Conservation (phyloP, 2,329 filamentous ascomycete genomes). For the Ambrosiella xylebori region DNA sequence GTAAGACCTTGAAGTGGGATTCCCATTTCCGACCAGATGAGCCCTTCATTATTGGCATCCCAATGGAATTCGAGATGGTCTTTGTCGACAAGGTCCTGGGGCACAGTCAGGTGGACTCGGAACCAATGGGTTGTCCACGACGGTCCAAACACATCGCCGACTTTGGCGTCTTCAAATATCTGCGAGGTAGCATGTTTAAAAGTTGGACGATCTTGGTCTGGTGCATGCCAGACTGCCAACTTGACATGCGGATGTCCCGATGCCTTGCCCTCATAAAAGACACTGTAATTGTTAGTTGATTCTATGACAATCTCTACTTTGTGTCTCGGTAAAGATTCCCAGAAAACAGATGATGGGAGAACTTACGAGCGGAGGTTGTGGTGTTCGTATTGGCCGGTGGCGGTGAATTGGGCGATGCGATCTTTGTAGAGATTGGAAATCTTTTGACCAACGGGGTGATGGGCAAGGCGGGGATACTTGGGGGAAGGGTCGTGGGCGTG, state of each 20-base stretch:
- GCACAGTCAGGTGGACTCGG: slow-evolving; percentile 63
- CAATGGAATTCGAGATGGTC: slow-evolving; percentile 87
- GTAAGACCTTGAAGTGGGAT: slow-evolving; percentile 81
- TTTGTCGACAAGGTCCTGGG: slow-evolving; percentile 52
- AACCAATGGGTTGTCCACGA: slow-evolving; percentile 99
- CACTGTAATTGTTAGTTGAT: slow-evolving; percentile 26
- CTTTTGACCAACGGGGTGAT: slow-evolving; percentile 50
- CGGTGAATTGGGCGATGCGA: slow-evolving; percentile 67
- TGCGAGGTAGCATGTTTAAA: slow-evolving; percentile 45
- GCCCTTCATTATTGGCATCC: slow-evolving; percentile 87
- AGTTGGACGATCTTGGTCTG: slow-evolving; percentile 58
- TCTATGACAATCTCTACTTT: neutral
- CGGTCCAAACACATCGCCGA: slow-evolving; percentile 72
- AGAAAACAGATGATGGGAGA: neutral
- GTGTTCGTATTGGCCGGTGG: slow-evolving; percentile 57
- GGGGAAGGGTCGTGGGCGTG: neutral
- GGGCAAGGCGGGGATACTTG: slow-evolving; percentile 32
- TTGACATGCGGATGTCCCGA: slow-evolving; percentile 63
- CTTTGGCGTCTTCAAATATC: slow-evolving; percentile 50
- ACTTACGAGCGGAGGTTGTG: slow-evolving; percentile 56
- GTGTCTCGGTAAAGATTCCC: neutral
- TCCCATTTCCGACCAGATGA: slow-evolving; percentile 86
- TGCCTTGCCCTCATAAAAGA: slow-evolving; percentile 50
- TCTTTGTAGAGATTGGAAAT: slow-evolving; percentile 76
- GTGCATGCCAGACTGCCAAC: slow-evolving; percentile 73